phyloP scores from a whole-genome alignment of 257 asterid species.

The Petunia secreta region DNA sequence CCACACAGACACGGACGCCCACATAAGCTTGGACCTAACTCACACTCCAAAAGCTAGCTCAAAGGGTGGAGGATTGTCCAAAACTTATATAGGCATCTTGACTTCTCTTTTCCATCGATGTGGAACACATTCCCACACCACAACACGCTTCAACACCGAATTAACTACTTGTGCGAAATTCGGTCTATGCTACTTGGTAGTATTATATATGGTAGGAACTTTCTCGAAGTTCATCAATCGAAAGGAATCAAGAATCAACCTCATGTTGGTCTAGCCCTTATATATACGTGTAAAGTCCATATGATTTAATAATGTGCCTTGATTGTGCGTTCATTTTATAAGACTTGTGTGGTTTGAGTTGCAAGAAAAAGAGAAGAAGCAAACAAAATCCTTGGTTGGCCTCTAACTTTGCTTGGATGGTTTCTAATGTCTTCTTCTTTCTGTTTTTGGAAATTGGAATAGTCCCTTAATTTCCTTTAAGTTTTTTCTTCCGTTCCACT shows the following conservation, averaged over 20 bases:
- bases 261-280: not conserved
- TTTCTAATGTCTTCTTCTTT: conserved; percentile 6
- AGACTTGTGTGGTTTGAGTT: not conserved
- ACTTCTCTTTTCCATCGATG: too few species aligned
- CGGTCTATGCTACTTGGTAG: too few species aligned
- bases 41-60: too few species aligned
- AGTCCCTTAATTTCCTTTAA: not conserved
- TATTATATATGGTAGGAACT: not conserved
- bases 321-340: not conserved
- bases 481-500: not conserved
- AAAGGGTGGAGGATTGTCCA: too few species aligned
- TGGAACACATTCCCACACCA: too few species aligned
- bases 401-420: not conserved
- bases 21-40: too few species aligned
- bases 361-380: not conserved
- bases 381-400: not conserved
- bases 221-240: not conserved
- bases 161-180: too few species aligned
- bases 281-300: not conserved
- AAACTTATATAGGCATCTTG: too few species aligned
- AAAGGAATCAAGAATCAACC: not conserved
- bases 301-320: not conserved
- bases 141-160: too few species aligned
- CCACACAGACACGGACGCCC: too few species aligned
- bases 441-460: conserved; percentile 22